These are phyloP conservation scores for Fusarium abutilonis DNA, from an alignment of 2,329 filamentous ascomycete species.

Conservation along the genomic window DNA sequence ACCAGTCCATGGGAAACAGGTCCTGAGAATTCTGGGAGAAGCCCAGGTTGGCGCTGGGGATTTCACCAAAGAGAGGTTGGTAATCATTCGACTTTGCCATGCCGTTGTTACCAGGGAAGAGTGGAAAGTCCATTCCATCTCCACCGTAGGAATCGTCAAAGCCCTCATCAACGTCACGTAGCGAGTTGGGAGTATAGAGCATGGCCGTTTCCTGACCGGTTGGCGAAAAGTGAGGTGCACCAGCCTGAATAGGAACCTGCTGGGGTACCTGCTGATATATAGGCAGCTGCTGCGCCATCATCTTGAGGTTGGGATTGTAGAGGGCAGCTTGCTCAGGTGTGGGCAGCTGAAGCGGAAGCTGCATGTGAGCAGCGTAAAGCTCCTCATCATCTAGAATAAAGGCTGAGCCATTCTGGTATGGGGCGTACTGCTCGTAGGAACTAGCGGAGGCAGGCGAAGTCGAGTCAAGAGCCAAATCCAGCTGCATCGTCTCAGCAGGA, in stretches of 20 bases:
- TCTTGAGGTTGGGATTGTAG: conserved; percentile 53
- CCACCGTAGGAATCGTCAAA: conserved; percentile 65
- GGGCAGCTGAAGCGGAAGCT: conserved; percentile 62
- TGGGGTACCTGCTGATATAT: conserved; percentile 45
- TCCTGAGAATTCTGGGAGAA: conserved; percentile 65
- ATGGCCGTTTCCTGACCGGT: conserved; percentile 74
- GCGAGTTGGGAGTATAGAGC: conserved; percentile 72
- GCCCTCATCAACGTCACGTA: conserved; percentile 71
- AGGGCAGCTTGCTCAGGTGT: conserved; percentile 50
- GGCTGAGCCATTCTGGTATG: conserved; percentile 68
- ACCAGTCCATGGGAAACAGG: conserved; percentile 59
- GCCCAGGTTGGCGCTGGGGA: conserved; percentile 61
- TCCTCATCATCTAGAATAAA: conserved; percentile 71
- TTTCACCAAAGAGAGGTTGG: conserved; percentile 60
- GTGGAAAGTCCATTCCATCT: conserved; percentile 69
- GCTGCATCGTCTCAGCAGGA: conserved; percentile 50
- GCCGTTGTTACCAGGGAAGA: conserved; percentile 60
- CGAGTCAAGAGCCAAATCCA: conserved; percentile 54
- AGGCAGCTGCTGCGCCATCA: conserved; percentile 54
- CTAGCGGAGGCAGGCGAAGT: conserved; percentile 52
- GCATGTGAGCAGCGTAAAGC: conserved; percentile 67
- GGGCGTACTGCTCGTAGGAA: conserved; percentile 64
- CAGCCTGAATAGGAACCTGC: conserved; percentile 41
- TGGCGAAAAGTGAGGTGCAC: conserved; percentile 70
- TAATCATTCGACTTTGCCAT: conserved; percentile 54